These are phyloP conservation scores for Coemansia sp. DNA, from an alignment of 192 early-diverging fungal genomes.

Conservation along the genomic window DNA sequence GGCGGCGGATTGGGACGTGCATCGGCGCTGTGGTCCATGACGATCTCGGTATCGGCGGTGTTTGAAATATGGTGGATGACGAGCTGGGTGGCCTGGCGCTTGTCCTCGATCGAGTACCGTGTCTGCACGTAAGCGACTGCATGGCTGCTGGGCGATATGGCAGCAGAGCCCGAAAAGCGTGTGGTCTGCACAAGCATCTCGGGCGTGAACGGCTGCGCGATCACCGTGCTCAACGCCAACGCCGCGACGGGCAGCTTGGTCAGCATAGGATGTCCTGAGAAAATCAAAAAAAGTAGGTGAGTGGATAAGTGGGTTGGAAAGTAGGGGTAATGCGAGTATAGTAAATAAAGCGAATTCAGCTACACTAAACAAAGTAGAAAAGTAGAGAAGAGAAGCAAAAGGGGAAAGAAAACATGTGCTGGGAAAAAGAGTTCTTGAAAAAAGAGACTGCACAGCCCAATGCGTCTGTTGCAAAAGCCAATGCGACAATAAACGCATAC, in stretches of 20 bases:
- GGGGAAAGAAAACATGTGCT: too few species aligned
- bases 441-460: too few species aligned
- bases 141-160: slow-evolving; percentile 53
- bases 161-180: slow-evolving; percentile 51
- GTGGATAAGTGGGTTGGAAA: neutral
- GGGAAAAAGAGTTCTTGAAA: too few species aligned
- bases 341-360: too few species aligned
- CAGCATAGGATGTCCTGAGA: slow-evolving; percentile 4
- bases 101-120: slow-evolving; percentile 55
- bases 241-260: slow-evolving; percentile 18
- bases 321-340: too few species aligned
- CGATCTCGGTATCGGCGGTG: neutral
- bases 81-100: slow-evolving; percentile 52
- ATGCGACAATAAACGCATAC: too few species aligned
- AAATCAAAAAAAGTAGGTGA: slow-evolving; percentile 1
- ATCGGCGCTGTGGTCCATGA: slow-evolving; percentile 20
- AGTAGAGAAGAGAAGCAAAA: too few species aligned
- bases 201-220: slow-evolving; percentile 51
- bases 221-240: slow-evolving; percentile 14
- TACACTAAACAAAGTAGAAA: neutral
- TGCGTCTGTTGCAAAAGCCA: too few species aligned
- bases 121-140: slow-evolving; percentile 59
- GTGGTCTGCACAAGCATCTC: slow-evolving; percentile 62
- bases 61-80: slow-evolving; percentile 15
- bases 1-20: slow-evolving; percentile 26